These are phyloP conservation scores for Fusarium buharicum DNA, from an alignment of 2,329 filamentous ascomycete genomes.

Conservation along the genomic window DNA sequence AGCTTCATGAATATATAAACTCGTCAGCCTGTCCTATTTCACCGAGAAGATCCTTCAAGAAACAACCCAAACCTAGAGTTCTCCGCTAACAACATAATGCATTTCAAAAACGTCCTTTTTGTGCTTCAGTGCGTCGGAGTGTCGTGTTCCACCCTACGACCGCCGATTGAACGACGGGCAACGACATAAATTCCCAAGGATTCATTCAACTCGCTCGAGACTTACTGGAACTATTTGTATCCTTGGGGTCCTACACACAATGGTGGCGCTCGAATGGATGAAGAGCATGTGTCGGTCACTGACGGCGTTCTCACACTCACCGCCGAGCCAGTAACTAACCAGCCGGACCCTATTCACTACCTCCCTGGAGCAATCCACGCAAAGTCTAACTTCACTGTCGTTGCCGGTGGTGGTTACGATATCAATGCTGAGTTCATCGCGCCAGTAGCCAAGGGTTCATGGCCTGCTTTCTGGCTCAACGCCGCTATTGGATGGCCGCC, in stretches of 20 bases:
- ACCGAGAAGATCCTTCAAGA: fast-evolving
- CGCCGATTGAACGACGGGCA: constrained; percentile 21
- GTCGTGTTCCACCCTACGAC: constrained; percentile 13
- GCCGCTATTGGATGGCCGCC: constrained; percentile 31
- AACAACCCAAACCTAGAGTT: not conserved
- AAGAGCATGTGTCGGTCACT: constrained; percentile 28
- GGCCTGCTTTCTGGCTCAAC: constrained; percentile 39
- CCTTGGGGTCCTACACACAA: constrained; percentile 32
- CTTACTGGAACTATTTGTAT: constrained; percentile 36
- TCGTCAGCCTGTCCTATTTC: fast-evolving
- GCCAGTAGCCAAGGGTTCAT: constrained; percentile 19
- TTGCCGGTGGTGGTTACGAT: constrained; percentile 25
- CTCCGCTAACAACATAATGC: not conserved
- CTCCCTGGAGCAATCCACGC: constrained; percentile 33
- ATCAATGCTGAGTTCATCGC: constrained; percentile 33
- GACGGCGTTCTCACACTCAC: constrained; percentile 30
- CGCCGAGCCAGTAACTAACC: constrained; percentile 24
- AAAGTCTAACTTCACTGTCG: constrained; percentile 30
- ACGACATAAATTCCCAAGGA: constrained; percentile 27
- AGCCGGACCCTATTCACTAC: constrained; percentile 31
- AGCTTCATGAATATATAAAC: not conserved
- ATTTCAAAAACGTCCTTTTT: constrained; percentile 1
- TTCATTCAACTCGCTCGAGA: constrained; percentile 26
- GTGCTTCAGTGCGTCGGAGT: constrained; percentile 2
- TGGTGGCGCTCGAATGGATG: constrained; percentile 31